Base-by-base conservation (phyloP, 805 yeast species). In the Ogataea salicorniae region DNA sequence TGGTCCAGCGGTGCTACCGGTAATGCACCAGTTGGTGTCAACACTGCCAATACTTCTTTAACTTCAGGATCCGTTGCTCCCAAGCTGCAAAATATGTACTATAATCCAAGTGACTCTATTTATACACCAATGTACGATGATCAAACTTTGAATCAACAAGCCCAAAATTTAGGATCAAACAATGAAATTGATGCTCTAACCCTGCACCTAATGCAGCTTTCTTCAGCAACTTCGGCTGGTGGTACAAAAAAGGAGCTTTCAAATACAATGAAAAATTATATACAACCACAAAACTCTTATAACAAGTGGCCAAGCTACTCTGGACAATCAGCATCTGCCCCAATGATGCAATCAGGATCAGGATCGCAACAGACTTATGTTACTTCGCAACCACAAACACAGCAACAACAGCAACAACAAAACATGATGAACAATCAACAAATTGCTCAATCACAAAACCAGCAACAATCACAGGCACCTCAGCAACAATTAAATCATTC, bases 131-230 rank as follows among this genome's bases (percentile, higher is more conserved):
- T 41, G 16, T 40, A 34, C 22, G 40, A 41, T 31, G 15, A 36
- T 39, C 31, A 26, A 9, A 3, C 31, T 26, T 26, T 26, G 31
- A 26, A 26, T 11, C 31, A 26, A 26, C 31, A 26, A 26, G 31
- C 13, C 31, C 31, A 26, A 26, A 26, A 26, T 26, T 26, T 26
- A 26, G 31, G 31, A 26, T 26, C 31, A 26, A 26, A 26, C 31
- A 26, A 26, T 26, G 31, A 26, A 9, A 59, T 61, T 54, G 66
- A 61, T 42, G 54, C 60, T n/a, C 45, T 61, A 46, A 53, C 64
- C 6, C 48, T 51, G 33, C 66, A 61, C 38, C 42, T 61, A 43
- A 45, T 61, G 58, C 57, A 59, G n/a, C 38, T 61, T 45, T 33
- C 43, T 8, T n/a, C 31, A 18, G 14, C 37, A 13, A 34, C 29